Base-by-base conservation (phyloP, 1,284 basidiomycete species). In the Trametes hirsuta region DNA sequence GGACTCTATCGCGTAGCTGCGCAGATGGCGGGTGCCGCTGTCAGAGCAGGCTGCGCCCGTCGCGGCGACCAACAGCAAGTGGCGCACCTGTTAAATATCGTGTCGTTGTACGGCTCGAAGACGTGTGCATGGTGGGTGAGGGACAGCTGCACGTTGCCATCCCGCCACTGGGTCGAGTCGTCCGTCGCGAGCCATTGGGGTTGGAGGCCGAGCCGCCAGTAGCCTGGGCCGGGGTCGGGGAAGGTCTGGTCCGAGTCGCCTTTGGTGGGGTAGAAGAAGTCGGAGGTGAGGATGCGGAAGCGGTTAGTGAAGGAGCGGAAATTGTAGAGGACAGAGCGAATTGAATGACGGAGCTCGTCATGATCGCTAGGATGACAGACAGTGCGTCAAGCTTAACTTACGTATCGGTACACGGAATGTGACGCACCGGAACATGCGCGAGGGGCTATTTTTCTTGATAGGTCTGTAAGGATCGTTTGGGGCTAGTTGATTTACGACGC, bases 291-390 rank as follows among this genome's bases (percentile, higher is more conserved):
- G 53, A 73, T 62, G 58, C 61, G 67, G 56, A 72, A 69, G 41
- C 58, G 64, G 15, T 57, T 56, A 18, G 64, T 57, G 51, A 69
- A 63, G 3, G 60, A 53, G 10, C 69, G 68, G 61, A 66, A 72
- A 54, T 70, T 66, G n/a, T 53, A 65, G 22, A 73, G 65, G 9
- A 69, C 70, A 8, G 70, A 71, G n/a, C 71, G 67, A 40, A 73
- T 58, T 12, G 70, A 71, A 40, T 73, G 69, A 6, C 70, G 64
- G 24, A 73, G 68, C 53, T 73, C 71, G 47, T 73, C 71, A 55
- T 71, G 68, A 49, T 73, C 70, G 11, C 71, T 72, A 54, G 18
- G 30, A 34, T 25, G 5, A 5, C 6, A 25, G 40, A 12, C 34
- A 18, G 18, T 0, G 39, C 37, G 37, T 55, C 8, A 39, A 41